These are phyloP conservation scores for Triticum monococcum DNA, from an alignment of 176 grass and related monocot species.

Conservation along the genomic window DNA sequence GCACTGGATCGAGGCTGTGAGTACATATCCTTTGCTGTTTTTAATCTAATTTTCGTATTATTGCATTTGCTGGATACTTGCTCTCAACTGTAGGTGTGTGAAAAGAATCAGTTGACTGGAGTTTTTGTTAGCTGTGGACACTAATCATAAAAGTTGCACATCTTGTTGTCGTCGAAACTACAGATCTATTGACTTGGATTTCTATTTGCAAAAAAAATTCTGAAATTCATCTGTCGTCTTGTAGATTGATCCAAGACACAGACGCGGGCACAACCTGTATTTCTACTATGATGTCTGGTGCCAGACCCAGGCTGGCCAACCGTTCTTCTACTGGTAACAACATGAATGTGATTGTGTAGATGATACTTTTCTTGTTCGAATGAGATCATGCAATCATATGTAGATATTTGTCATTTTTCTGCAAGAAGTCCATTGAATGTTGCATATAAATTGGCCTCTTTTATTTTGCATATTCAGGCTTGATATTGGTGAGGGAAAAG, in stretches of 20 bases:
- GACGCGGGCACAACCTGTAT: conserved; percentile 91
- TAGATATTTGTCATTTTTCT: background rate
- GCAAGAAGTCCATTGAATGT: background rate
- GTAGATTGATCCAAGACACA: conserved; percentile 92
- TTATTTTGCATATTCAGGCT: conserved; percentile 47
- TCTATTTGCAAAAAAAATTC: background rate
- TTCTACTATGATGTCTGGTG: conserved; percentile 80
- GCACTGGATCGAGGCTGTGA: conserved; percentile 98
- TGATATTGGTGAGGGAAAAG: conserved; percentile 84
- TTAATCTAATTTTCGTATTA: background rate
- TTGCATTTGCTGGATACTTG: background rate
- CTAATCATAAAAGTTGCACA: background rate
- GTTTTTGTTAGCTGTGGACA: conserved; percentile 21
- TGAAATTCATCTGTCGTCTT: conserved; percentile 3
- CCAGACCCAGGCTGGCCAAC: conserved; percentile 76
- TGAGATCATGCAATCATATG: background rate
- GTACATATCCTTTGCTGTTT: conserved; percentile 23
- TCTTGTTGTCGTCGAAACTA: background rate
- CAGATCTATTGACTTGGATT: background rate
- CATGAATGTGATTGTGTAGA: background rate
- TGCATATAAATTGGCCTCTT: background rate
- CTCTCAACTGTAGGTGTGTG: background rate
- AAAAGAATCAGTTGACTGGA: conserved; percentile 30
- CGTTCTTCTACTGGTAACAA: conserved; percentile 97
- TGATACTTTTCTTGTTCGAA: background rate